Conservation (phyloP, 2,329 filamentous ascomycete species). For the Monosporascus sp. region DNA sequence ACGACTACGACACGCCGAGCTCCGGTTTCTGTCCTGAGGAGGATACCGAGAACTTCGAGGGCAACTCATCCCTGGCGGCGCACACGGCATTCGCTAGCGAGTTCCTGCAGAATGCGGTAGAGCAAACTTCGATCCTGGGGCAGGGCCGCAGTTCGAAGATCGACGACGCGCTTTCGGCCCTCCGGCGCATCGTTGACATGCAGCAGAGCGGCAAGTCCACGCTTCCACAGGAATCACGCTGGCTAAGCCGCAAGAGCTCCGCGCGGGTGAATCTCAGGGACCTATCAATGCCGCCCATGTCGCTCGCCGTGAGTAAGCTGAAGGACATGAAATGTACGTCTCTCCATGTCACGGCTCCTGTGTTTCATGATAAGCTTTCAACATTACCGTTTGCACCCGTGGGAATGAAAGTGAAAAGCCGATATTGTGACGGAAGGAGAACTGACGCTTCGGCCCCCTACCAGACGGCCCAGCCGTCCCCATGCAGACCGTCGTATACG, state of each 20-base stretch:
- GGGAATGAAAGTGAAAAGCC: not conserved
- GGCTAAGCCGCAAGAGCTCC: slow-evolving; percentile 35
- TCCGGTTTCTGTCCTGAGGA: slow-evolving; percentile 50
- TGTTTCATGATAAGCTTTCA: not conserved
- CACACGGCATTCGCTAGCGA: slow-evolving; percentile 43
- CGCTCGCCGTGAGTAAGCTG: slow-evolving; percentile 42
- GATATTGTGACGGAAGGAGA: not conserved
- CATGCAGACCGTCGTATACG: slow-evolving; percentile 46
- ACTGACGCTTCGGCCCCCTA: not conserved
- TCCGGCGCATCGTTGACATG: slow-evolving; percentile 48
- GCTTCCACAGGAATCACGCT: not conserved
- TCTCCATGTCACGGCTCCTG: not conserved
- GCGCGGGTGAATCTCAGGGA: slow-evolving; percentile 43
- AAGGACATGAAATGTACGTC: slow-evolving; percentile 41
- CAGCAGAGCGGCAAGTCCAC: slow-evolving; percentile 28
- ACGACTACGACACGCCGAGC: slow-evolving; percentile 35
- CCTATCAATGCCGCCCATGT: slow-evolving; percentile 49
- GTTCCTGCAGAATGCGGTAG: slow-evolving; percentile 33
- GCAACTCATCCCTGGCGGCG: slow-evolving; percentile 39
- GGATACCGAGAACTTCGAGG: slow-evolving; percentile 38
- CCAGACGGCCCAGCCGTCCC: slow-evolving; percentile 38
- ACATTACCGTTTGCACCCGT: no score
- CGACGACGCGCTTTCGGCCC: slow-evolving; percentile 44
- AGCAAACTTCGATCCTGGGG: slow-evolving; percentile 38
- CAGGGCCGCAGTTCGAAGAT: slow-evolving; percentile 42